Conservation (phyloP, 805 yeast genomes). For the Sugiyamaella floridensis region DNA sequence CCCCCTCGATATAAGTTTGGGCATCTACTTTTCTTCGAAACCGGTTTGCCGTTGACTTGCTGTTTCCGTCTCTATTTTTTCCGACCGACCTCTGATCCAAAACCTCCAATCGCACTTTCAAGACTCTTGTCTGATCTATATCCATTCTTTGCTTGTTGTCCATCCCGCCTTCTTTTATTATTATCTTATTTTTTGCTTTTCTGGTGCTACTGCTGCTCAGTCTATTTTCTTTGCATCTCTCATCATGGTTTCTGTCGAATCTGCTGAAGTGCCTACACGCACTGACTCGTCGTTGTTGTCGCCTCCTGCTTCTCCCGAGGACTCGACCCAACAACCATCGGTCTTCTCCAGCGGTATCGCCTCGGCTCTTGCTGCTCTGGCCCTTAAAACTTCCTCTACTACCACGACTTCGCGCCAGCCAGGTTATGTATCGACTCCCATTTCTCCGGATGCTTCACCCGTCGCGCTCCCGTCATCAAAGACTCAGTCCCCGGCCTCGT, state of each 20-base stretch:
- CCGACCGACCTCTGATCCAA: no score
- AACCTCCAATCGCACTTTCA: no score
- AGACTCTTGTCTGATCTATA: no score
- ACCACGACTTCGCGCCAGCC: not conserved
- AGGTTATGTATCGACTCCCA: not conserved
- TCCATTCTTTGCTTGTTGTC: no score
- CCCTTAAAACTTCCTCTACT: not conserved
- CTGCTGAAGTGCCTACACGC: not conserved
- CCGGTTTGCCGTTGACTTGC: no score
- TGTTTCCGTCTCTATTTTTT: no score
- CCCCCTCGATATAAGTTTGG: no score
- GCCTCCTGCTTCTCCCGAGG: conserved; percentile 5
- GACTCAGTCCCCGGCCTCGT: not conserved
- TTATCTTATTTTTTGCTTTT: not conserved
- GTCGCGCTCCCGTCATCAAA: not conserved
- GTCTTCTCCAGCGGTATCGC: not conserved
- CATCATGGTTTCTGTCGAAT: not conserved
- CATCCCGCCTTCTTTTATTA: no score
- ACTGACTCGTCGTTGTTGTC: not conserved
- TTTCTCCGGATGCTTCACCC: not conserved
- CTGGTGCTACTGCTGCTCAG: not conserved
- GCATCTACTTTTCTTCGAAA: no score
- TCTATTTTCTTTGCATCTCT: not conserved
- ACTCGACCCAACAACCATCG: not conserved
- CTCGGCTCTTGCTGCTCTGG: not conserved